Conservation (phyloP, 768 basidiomycete species). For the Leccinum aurantiacum region DNA sequence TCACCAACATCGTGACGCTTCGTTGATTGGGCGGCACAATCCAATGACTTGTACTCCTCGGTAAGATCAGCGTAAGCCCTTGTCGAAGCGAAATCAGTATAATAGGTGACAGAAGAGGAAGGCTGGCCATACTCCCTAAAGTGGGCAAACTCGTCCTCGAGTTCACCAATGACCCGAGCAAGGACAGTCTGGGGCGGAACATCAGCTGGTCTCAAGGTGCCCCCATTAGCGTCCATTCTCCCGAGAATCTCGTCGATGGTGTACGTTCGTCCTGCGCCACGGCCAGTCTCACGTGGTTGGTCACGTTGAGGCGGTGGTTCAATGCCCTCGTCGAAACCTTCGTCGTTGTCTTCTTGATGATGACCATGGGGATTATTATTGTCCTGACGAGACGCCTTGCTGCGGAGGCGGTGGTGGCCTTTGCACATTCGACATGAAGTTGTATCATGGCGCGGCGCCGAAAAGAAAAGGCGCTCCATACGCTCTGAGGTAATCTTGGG, state of each 20-base stretch:
- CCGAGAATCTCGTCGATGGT: conserved; percentile 29
- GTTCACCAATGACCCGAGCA: conserved; percentile 75
- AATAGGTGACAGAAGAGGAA: not conserved
- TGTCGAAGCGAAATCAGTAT: conserved; percentile 12
- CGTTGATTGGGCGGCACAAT: conserved; percentile 74
- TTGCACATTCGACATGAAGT: conserved; percentile 66
- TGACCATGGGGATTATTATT: not conserved
- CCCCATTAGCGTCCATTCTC: conserved; percentile 27
- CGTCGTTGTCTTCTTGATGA: conserved; percentile 13
- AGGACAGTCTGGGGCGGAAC: conserved; percentile 88
- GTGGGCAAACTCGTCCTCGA: conserved; percentile 94
- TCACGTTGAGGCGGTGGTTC: conserved; percentile 6
- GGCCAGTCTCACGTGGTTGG: conserved; percentile 2
- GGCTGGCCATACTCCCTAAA: conserved; percentile 76
- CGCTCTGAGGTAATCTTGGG: conserved; percentile 79
- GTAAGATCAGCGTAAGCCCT: conserved; percentile 91
- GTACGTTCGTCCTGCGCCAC: conserved; percentile 6
- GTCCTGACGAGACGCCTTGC: conserved; percentile 46
- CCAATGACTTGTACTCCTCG: conserved; percentile 90
- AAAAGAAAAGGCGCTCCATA: conserved; percentile 80
- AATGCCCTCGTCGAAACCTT: conserved; percentile 14
- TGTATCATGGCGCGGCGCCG: conserved; percentile 71
- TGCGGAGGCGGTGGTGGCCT: conserved; percentile 43
- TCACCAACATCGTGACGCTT: conserved; percentile 85
- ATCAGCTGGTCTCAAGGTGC: conserved; percentile 27